Base-by-base conservation (phyloP, 129 eudicot genomes). In the Artemisia tridentata region DNA sequence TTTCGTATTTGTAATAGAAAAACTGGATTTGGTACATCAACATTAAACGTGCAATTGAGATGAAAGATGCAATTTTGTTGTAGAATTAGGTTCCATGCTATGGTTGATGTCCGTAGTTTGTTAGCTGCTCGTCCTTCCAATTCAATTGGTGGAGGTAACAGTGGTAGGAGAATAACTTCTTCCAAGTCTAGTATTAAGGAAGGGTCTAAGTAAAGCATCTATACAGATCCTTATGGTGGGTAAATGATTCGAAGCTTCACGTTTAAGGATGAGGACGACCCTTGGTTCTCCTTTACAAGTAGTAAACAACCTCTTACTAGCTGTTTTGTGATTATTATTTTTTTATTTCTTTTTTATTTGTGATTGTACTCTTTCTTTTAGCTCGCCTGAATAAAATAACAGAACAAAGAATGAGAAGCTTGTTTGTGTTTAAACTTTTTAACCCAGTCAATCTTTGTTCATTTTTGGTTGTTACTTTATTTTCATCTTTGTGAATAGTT, bases 61-160 rank as follows among this genome's bases (percentile, higher is more conserved):
- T 52, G 41, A 54, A 54, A 34, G 3, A 15, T 53, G 16, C 52
- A 65, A 62, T 63, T 15, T 49, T 34, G 13, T 21, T 78, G 75
- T 84, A 93, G 99, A 93, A 93, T 85, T 93, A 93, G 99, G 92
- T 93, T 93, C 99, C 97, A 96, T 93, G 97, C 97, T 93, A 80
- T 88, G 97, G 88, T 85, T 90, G 78, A 84, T 85, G 89, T 88
- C 81, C 88, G 83, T 77, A 82, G 84, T 86, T 21, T 78, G 83
- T 80, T 95, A 83, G 85, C 77, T 18, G 67, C 67, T 86, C 25
- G 79, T 86, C 70, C 88, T 80, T 55, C 87, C 89, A 78, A 76
- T 46, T 79, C 88, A 54, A 79, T 58, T 13, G 53, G 77, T 4
- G 7, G 38, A 31, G 38, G 7, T 67, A 83, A 74, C 9, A 65